A percentile compares a stretch with the other conserved stretches of the same genome.
These are phyloP conservation scores for Orbilia blumenaviensis DNA, from an alignment of 2,329 filamentous ascomycete genomes.

Conservation along the genomic window DNA sequence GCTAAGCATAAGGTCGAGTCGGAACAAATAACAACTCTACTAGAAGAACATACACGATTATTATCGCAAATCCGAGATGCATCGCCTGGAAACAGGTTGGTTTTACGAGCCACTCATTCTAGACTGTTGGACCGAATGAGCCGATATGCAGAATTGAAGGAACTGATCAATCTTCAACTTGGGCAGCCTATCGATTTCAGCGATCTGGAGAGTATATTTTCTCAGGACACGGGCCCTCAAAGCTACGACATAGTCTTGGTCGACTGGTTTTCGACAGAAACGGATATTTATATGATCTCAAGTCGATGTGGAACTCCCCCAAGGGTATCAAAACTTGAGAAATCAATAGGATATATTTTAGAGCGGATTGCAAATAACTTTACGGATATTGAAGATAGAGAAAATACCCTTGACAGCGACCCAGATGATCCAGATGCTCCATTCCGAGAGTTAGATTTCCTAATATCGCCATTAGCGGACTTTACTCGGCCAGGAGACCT, in stretches of 20 bases:
- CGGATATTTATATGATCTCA: neutral
- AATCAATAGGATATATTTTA: neutral
- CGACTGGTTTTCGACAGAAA: neutral
- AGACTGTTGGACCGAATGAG: neutral
- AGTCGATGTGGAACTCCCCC: neutral
- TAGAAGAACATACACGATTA: neutral
- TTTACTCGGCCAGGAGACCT: neutral
- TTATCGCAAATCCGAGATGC: slow-evolving; percentile 4
- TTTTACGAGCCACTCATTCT: neutral
- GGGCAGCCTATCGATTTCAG: neutral
- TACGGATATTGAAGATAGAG: neutral
- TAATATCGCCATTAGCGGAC: neutral
- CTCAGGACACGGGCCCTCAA: too few species aligned
- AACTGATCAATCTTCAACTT: neutral
- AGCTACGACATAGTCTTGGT: neutral
- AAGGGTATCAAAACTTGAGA: neutral
- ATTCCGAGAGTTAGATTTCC: neutral
- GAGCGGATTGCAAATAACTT: neutral
- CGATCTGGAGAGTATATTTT: neutral
- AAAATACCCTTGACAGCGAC: neutral
- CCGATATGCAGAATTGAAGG: neutral
- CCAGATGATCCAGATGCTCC: neutral
- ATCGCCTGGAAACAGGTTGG: neutral
- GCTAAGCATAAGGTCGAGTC: neutral
- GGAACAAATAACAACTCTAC: neutral